Base-by-base conservation (phyloP, 139 green algal species). In the Medakamo hakoo region DNA sequence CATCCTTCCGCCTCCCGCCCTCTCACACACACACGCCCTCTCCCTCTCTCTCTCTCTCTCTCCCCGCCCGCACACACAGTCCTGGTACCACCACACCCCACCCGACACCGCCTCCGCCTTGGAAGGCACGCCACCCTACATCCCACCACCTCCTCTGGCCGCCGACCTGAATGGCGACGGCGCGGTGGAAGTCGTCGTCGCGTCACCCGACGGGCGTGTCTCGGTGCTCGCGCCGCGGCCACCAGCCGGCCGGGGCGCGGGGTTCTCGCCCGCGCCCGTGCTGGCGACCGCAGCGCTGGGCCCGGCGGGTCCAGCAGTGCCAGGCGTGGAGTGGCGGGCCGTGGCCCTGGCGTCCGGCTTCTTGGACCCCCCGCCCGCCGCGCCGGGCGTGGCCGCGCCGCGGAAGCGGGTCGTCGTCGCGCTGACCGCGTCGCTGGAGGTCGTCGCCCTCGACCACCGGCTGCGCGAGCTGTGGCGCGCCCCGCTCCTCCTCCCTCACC, bases 91-190 rank as follows among this genome's bases (percentile, higher is more conserved):
- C n/a, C n/a, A n/a, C n/a, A n/a, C n/a, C n/a, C n/a, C n/a, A n/a
- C n/a, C n/a, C n/a, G n/a, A n/a, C n/a, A n/a, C n/a, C n/a, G n/a
- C n/a, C n/a, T n/a, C n/a, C n/a, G n/a, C n/a, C n/a, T n/a, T n/a
- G n/a, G n/a, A n/a, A n/a, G n/a, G n/a, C n/a, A n/a, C n/a, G n/a
- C n/a, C n/a, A n/a, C n/a, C n/a, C n/a, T n/a, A n/a, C n/a, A n/a
- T n/a, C n/a, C n/a, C 23, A 9, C 2, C 24, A 18, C 28, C 16
- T 31, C 25, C 28, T 9, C 18, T 59, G 26, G 69, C 91, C 82
- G 80, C 76, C 16, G 92, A 98, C 63, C 71, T 99, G 22, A 99
- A 99, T 71, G 93, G 93, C 0, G 93, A 99, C 69, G 93, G 93
- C 9, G 70, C 73, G 25, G 52, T 83, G 5, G 93, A 99, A 65